phyloP scores from a whole-genome alignment of 2,329 filamentous ascomycete genomes.

The Escovopsis weberi region DNA sequence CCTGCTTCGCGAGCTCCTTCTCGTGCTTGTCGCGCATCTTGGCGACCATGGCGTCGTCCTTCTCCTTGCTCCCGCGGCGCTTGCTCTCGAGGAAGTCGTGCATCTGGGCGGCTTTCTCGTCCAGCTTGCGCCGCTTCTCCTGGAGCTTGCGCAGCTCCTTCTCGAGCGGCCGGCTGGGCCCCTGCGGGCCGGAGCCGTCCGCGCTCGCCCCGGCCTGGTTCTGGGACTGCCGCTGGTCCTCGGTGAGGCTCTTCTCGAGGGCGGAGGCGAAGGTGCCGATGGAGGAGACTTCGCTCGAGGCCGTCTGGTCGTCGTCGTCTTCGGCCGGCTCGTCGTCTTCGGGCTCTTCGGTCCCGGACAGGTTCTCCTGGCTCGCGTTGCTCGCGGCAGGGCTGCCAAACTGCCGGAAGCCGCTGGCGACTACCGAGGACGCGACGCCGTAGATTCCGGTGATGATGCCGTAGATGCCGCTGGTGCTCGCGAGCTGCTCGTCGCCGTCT shows the following conservation, averaged over 20 bases:
- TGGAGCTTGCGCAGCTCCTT: constrained; percentile 52
- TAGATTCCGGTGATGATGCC: constrained; percentile 40
- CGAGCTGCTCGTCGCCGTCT: constrained; percentile 16
- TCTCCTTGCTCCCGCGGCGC: constrained; percentile 31
- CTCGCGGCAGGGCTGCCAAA: constrained; percentile 15
- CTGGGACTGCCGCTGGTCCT: constrained; percentile 11
- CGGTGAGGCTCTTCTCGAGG: constrained; percentile 20
- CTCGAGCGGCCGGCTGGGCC: constrained; percentile 23
- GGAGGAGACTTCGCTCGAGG: constrained; percentile 29
- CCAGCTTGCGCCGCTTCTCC: constrained; percentile 44
- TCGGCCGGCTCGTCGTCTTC: constrained; percentile 13
- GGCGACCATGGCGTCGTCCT: constrained; percentile 35
- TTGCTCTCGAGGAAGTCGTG: constrained; percentile 32
- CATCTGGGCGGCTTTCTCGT: constrained; percentile 45
- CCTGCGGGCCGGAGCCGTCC: constrained; percentile 22
- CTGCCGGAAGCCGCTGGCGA: constrained; percentile 22
- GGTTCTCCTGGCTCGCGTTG: constrained; percentile 13
- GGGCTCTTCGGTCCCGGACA: constrained; percentile 8
- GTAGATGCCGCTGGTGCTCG: constrained; percentile 35
- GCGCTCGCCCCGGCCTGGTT: constrained; percentile 18
- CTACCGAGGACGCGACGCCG: constrained; percentile 32
- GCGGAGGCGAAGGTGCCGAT: constrained; percentile 36
- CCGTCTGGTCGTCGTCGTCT: constrained; percentile 11
- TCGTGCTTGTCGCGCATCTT: constrained; percentile 51
- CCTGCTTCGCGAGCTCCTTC: constrained; percentile 47